Percentiles rank a stretch among this genome's conserved stretches.
Evolutionary conservation across 2,329 filamentous ascomycete genomes (phyloP).

Genomic region (Zelopaecilomyces penicillatus): DNA sequence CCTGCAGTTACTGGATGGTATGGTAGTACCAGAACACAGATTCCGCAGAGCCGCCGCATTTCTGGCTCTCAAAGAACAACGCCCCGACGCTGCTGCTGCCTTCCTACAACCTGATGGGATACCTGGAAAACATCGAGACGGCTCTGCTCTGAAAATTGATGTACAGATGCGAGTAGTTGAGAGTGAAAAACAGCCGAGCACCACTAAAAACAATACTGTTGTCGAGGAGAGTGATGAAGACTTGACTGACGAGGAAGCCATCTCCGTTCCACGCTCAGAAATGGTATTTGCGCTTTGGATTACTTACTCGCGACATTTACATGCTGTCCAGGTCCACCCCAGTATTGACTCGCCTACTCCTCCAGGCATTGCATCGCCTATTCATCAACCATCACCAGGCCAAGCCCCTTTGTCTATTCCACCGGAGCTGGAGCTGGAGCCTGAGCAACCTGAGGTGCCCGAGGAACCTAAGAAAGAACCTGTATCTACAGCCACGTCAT

Average conservation of each 20-base stretch:
- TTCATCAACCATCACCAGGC: constrained; percentile 70
- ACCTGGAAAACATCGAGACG: constrained; percentile 79
- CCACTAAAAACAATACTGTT: constrained; percentile 52
- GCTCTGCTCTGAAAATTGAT: constrained; percentile 85
- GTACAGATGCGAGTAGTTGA: constrained; percentile 95
- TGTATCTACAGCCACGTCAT: constrained; percentile 34
- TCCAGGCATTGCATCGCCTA: constrained; percentile 60
- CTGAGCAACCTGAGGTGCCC: constrained; percentile 12
- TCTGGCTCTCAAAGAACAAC: constrained; percentile 74
- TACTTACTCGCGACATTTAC: constrained; percentile 88
- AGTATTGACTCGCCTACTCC: constrained; percentile 52
- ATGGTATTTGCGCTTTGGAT: constrained; percentile 95
- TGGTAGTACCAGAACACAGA: constrained; percentile 92
- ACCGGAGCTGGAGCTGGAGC: constrained; percentile 47
- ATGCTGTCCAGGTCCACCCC: constrained; percentile 47
- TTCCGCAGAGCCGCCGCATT: constrained; percentile 85
- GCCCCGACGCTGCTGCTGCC: constrained; percentile 65
- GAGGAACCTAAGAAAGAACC: constrained; percentile 33
- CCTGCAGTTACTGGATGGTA: constrained; percentile 77
- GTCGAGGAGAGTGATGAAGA: constrained; percentile 49
- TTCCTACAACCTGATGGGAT: constrained; percentile 82
- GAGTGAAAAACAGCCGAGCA: constrained; percentile 61
- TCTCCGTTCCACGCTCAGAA: constrained; percentile 53
- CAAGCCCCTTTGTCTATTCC: constrained; percentile 54
- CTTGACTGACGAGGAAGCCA: constrained; percentile 27